Evolutionary conservation across 2,329 filamentous ascomycete species (phyloP), one percentile per base, ranked within the genome.

Genomic region (Tolypocladium inflatum): DNA sequence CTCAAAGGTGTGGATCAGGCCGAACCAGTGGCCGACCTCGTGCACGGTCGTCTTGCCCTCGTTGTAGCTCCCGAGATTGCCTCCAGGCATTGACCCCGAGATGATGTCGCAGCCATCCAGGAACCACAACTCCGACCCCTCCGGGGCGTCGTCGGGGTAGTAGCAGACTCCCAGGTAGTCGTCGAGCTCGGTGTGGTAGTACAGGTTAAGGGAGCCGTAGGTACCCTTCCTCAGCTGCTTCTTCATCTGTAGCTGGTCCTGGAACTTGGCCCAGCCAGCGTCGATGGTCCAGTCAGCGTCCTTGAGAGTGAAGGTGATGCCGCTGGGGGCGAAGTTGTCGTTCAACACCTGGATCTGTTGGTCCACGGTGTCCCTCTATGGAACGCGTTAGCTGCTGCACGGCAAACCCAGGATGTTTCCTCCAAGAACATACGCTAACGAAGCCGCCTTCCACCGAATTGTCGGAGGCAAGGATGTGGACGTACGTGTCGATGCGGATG

Each of bases 11-110:
- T 80, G 77, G 63, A 70, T 71, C 30, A 80, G 71, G 55, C 77
- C 76, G 56, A 79, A 66, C 77, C 77, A 80, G 69, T 80, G 77
- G 19, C 77, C 77, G 50, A 75, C 67, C 67, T 80, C 77, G 68
- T 79, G 76, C 41, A 63, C 65, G 35, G 61, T 63, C 4, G 69
- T 68, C 62, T 67, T 68, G 21, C 71, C 70, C n/a, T 66, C 63
- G 64, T 71, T 66, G 61, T 65, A 73, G 52, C 17, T 19, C 38
- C 7, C 15, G 15, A 6, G 2, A 5, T 19, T 19, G 15, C 76
- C 73, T 8, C 73, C 74, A 6, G 74, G 75, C 21, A 76, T 67
- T 21, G 70, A 70, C 56, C 64, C 63, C 43, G 67, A 67, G 42
- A 73, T 66, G 55, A 77, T 67, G 57, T 70, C 67, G 68, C 78